Evolutionary conservation across 140 eudicot genomes (phyloP).

Genomic region (Ambrosia hybrid): DNA sequence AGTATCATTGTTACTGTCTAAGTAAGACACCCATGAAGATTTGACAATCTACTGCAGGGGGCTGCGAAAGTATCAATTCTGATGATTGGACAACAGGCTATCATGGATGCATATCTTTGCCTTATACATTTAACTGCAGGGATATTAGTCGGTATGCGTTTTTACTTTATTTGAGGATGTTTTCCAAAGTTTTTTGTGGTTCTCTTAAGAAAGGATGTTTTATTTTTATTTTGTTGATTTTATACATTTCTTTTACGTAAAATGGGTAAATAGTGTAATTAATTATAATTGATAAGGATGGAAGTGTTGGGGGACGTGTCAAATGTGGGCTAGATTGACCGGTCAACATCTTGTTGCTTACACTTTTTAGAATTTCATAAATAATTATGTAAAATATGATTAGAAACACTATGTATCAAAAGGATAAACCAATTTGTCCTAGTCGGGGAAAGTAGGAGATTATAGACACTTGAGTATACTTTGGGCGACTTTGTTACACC

Average conservation of each 20-base stretch:
- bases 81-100: constrained; percentile 96
- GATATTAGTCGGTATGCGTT: constrained; percentile 78
- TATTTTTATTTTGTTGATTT: not conserved
- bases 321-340: not conserved
- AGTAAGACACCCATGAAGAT: not conserved
- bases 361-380: not conserved
- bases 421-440: not conserved
- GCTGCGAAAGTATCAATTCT: constrained; percentile 95
- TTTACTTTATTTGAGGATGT: not conserved
- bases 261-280: not conserved
- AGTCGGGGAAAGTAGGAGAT: not conserved
- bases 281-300: not conserved
- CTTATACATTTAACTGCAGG: constrained; percentile 97
- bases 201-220: not conserved
- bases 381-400: constrained; percentile 2
- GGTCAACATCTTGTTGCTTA: not conserved
- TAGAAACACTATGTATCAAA: not conserved
- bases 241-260: not conserved
- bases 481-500: too few species aligned
- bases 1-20: not conserved
- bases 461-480: not conserved
- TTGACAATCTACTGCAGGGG: constrained; percentile 51
- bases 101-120: constrained; percentile 98
- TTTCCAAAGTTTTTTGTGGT: not conserved
- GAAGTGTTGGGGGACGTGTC: not conserved